Evolutionary conservation across 2,329 filamentous ascomycete species (phyloP).

Genomic region (Phialophora expanda): DNA sequence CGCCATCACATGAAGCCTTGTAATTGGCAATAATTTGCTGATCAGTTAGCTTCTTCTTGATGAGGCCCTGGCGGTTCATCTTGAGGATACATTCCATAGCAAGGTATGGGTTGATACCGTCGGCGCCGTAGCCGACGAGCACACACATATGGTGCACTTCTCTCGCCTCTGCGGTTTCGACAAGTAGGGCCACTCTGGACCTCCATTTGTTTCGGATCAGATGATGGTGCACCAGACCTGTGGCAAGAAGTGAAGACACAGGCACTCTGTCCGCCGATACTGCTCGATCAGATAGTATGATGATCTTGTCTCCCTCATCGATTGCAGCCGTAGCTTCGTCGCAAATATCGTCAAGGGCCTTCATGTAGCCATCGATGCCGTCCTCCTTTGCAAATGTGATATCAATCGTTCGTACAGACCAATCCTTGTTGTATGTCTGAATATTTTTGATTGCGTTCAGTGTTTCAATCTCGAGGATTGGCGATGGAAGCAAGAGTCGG

Average conservation of each 20-base stretch:
- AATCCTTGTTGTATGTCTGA: constrained; percentile 71
- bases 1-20: constrained; percentile 93
- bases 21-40: constrained; percentile 91
- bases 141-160: constrained; percentile 99
- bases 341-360: constrained; percentile 87
- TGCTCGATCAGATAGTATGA: constrained; percentile 87
- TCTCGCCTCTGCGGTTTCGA: constrained; percentile 93
- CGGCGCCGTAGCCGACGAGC: constrained; percentile 91
- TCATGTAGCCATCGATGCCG: constrained; percentile 81
- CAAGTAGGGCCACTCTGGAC: constrained; percentile 81
- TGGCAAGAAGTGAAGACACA: constrained; percentile 84
- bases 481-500: constrained; percentile 82
- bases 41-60: constrained; percentile 84
- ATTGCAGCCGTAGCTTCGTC: constrained; percentile 82
- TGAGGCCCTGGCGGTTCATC: constrained; percentile 90
- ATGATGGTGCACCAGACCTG: constrained; percentile 93
- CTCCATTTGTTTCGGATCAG: constrained; percentile 95
- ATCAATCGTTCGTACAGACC: constrained; percentile 89
- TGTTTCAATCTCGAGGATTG: constrained; percentile 85
- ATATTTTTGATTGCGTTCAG: constrained; percentile 88
- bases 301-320: constrained; percentile 79
- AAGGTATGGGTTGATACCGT: constrained; percentile 92
- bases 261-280: constrained; percentile 81
- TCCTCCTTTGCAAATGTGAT: constrained; percentile 89
- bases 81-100: constrained; percentile 96